A percentile compares a stretch with the other conserved stretches of the same genome.
Conservation (phyloP, 2,329 filamentous ascomycete species). For the Calonectria pseudoturangicola region DNA sequence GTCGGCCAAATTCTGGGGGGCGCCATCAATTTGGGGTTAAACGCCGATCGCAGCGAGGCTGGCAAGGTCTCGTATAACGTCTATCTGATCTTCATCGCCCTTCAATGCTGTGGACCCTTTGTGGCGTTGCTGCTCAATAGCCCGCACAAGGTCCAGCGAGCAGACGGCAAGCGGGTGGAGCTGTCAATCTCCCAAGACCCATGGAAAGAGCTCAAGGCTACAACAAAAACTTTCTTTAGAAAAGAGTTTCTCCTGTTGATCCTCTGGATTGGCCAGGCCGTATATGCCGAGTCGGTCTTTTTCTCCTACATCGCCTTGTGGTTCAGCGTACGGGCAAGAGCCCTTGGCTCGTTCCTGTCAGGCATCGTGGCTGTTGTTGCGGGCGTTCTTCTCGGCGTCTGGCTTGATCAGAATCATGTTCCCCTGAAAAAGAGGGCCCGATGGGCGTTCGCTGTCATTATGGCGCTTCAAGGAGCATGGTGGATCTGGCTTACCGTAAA, state of each 20-base stretch:
- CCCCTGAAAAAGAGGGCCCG: constrained; percentile 72
- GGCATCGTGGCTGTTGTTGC: constrained; percentile 77
- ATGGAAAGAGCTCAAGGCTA: constrained; percentile 74
- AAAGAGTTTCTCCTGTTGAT: constrained; percentile 77
- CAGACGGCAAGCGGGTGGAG: constrained; percentile 75
- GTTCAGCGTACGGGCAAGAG: constrained; percentile 80
- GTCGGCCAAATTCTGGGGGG: constrained; percentile 73
- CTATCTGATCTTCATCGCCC: constrained; percentile 79
- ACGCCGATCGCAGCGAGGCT: constrained; percentile 70
- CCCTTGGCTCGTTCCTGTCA: constrained; percentile 77
- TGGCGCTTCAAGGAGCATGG: constrained; percentile 77
- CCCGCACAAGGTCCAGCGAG: constrained; percentile 76
- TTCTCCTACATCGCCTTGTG: constrained; percentile 65
- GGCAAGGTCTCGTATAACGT: constrained; percentile 80
- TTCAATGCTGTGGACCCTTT: constrained; percentile 77
- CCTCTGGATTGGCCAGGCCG: constrained; percentile 79
- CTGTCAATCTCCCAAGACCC: constrained; percentile 73
- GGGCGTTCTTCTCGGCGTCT: constrained; percentile 78
- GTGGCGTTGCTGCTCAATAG: constrained; percentile 75
- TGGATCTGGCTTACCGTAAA: constrained; percentile 81
- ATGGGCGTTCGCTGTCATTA: constrained; percentile 69
- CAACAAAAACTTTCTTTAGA: constrained; percentile 73
- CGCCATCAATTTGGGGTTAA: constrained; percentile 79
- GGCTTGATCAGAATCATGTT: constrained; percentile 72
- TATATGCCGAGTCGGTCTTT: constrained; percentile 79